These are phyloP conservation scores for Trichoderma reesei DNA, from an alignment of 495 filamentous ascomycete genomes.

Conservation along the genomic window DNA sequence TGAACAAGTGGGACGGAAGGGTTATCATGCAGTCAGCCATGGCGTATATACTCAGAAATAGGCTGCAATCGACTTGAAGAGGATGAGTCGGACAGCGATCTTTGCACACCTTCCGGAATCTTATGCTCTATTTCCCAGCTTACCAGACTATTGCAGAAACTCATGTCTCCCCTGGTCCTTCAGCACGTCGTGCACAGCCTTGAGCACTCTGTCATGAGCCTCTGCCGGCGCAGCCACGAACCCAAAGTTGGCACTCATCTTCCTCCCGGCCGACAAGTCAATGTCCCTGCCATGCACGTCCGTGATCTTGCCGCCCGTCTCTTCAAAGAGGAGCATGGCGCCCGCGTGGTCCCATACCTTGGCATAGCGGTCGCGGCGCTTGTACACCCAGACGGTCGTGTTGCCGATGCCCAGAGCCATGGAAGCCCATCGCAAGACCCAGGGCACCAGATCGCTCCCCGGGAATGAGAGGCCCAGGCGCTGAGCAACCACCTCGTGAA, in stretches of 20 bases:
- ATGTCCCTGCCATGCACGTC: constrained; percentile 49
- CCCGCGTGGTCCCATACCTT: constrained; percentile 68
- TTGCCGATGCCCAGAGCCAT: constrained; percentile 52
- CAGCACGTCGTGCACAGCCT: constrained; percentile 23
- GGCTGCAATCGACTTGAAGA: background rate
- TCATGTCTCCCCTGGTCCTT: constrained; percentile 24
- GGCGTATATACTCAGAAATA: constrained; percentile 21
- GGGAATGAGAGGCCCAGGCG: constrained; percentile 39
- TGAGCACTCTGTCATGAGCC: constrained; percentile 28
- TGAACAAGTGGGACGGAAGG: constrained; percentile 19
- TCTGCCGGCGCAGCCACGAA: constrained; percentile 36
- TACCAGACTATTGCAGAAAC: constrained; percentile 14
- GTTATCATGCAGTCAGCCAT: constrained; percentile 20
- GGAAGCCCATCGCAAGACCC: constrained; percentile 55
- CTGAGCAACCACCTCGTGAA: constrained; percentile 38
- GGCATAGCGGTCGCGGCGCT: constrained; percentile 38
- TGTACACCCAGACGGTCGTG: constrained; percentile 53
- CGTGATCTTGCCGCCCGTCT: constrained; percentile 53
- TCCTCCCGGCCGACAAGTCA: constrained; percentile 34
- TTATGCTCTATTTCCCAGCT: background rate
- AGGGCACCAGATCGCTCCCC: constrained; percentile 48
- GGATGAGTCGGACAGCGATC: too few species aligned
- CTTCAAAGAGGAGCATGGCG: constrained; percentile 56
- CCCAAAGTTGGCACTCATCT: constrained; percentile 36
- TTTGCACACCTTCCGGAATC: too few species aligned